A percentile compares a stretch with the other conserved stretches of the same genome.
phyloP scores from a whole-genome alignment of 2,329 filamentous ascomycete species.

The Coniochaeta ligniaria region DNA sequence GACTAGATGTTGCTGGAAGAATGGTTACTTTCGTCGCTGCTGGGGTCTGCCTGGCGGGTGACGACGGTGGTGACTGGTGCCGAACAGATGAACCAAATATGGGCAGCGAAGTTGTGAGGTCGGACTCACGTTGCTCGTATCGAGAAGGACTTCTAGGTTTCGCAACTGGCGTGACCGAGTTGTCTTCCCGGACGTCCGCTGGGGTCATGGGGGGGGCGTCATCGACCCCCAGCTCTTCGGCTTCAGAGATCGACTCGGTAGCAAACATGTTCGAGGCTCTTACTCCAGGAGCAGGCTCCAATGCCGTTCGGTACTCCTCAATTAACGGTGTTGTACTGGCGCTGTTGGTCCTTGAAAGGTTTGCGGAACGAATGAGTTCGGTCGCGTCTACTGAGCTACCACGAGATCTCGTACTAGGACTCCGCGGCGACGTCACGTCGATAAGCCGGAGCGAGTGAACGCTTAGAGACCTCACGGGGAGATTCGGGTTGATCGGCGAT shows the following conservation, averaged over 20 bases:
- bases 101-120: slow-evolving; percentile 8
- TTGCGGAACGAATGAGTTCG: slow-evolving; percentile 31
- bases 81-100: slow-evolving; percentile 15
- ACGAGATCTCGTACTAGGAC: slow-evolving; percentile 39
- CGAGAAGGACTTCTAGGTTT: slow-evolving; percentile 6
- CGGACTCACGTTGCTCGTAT: slow-evolving; percentile 7
- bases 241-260: slow-evolving; percentile 34
- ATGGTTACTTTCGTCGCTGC: slow-evolving; percentile 27
- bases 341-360: slow-evolving; percentile 31
- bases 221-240: slow-evolving; percentile 26
- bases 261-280: slow-evolving; percentile 8
- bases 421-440: slow-evolving; percentile 46
- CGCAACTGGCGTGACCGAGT: slow-evolving; percentile 1
- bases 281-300: not conserved
- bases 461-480: slow-evolving; percentile 37
- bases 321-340: slow-evolving; percentile 31
- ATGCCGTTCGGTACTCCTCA: slow-evolving; percentile 26
- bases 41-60: slow-evolving; percentile 15
- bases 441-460: slow-evolving; percentile 51
- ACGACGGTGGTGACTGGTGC: slow-evolving; percentile 12
- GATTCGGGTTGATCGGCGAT: slow-evolving; percentile 27
- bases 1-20: slow-evolving; percentile 20
- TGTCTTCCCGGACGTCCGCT: not conserved
- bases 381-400: slow-evolving; percentile 37
- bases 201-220: slow-evolving; percentile 4